phyloP scores from a whole-genome alignment of 1,284 basidiomycete genomes.

The Dichomitus squalens region DNA sequence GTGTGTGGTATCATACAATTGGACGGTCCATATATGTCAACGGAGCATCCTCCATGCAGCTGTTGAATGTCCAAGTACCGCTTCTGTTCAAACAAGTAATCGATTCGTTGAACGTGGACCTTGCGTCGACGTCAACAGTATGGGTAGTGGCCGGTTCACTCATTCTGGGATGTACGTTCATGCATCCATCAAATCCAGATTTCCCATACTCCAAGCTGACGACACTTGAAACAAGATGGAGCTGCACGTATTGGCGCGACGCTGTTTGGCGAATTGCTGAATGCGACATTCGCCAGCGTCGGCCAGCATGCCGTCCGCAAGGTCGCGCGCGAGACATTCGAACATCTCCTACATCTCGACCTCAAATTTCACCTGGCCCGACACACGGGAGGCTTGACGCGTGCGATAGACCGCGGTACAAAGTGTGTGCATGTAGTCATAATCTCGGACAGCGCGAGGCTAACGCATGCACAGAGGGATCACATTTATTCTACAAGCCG shows the following conservation, averaged over 20 bases:
- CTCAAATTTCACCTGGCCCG: conserved; percentile 92
- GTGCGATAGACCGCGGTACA: conserved; percentile 96
- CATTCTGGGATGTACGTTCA: conserved; percentile 84
- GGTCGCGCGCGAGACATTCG: conserved; percentile 93
- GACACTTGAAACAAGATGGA: conserved; percentile 62
- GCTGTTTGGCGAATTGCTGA: conserved; percentile 89
- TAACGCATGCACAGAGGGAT: conserved; percentile 71
- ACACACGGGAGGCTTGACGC: conserved; percentile 94
- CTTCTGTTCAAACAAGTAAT: conserved; percentile 94
- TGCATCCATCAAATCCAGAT: neutral
- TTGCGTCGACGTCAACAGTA: conserved; percentile 79
- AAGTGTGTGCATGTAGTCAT: conserved; percentile 59
- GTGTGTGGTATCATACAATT: conserved; percentile 41
- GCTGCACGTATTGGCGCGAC: conserved; percentile 89
- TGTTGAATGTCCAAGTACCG: conserved; percentile 97
- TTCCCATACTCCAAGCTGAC: neutral
- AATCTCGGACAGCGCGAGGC: neutral
- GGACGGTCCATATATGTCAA: neutral
- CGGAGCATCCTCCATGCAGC: conserved; percentile 20
- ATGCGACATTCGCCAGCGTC: conserved; percentile 96
- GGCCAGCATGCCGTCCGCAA: conserved; percentile 93
- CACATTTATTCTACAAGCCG: conserved; percentile 91
- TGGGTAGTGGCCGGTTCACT: conserved; percentile 92
- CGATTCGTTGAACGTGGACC: conserved; percentile 86
- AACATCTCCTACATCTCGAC: conserved; percentile 89